Percentiles rank a stretch among this genome's conserved stretches.
These are phyloP conservation scores for Fusarium redolens DNA, from an alignment of 2,329 filamentous ascomycete genomes.

Conservation along the genomic window DNA sequence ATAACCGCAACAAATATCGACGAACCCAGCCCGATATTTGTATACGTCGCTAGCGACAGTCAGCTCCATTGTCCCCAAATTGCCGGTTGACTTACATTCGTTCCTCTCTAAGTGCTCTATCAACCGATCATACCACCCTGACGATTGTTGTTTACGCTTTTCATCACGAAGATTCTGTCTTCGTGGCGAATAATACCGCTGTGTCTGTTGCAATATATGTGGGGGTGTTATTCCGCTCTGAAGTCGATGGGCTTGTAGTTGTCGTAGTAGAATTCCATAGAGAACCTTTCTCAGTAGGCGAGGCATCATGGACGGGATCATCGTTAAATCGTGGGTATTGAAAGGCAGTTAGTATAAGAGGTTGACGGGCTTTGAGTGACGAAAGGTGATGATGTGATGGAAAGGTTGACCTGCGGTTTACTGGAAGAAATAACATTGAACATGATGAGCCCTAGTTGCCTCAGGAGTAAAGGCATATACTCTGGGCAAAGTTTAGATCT, in stretches of 20 bases:
- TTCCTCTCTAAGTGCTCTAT: not conserved
- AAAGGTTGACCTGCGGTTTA: too few relatives aligned
- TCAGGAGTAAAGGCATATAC: too few relatives aligned
- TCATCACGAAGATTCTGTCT: rapidly evolving
- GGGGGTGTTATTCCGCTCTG: not conserved
- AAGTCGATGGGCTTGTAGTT: not conserved
- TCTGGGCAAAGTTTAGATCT: too few relatives aligned
- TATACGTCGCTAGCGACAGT: not conserved
- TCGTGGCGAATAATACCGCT: not conserved
- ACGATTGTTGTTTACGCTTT: rapidly evolving
- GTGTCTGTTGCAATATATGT: not conserved
- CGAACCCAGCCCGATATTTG: not conserved
- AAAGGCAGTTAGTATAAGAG: rapidly evolving
- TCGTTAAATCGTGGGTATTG: not conserved
- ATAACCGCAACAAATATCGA: rapidly evolving
- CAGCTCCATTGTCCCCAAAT: rapidly evolving
- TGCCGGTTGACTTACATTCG: not conserved
- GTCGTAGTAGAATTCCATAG: not conserved
- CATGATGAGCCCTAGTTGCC: not conserved
- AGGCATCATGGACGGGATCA: not conserved
- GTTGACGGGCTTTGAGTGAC: not conserved
- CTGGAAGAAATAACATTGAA: not conserved
- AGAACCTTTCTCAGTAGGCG: not conserved
- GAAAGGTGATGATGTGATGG: not conserved
- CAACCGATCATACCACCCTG: rapidly evolving